A percentile compares a stretch with the other conserved stretches of the same genome.
Conservation (phyloP, 257 asterid species). For the Cordia subcordata region DNA sequence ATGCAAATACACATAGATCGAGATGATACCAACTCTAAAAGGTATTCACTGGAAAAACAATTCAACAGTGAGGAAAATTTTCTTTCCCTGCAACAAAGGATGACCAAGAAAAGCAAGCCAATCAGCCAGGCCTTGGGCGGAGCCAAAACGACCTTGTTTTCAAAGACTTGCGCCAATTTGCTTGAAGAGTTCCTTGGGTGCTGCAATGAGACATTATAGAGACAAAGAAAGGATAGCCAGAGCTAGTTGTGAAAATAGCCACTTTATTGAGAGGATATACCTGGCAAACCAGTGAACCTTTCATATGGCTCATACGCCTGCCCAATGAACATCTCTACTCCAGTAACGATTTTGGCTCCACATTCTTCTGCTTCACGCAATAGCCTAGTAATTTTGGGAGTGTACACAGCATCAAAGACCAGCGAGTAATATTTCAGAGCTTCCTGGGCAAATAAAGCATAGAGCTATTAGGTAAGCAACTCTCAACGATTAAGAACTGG, state of each 20-base stretch:
- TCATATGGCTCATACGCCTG: constrained; percentile 93
- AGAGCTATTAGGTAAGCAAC: background rate
- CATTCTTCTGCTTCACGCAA: constrained; percentile 67
- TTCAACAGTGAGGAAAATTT: too few species aligned
- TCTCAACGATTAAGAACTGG: background rate
- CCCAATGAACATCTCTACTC: constrained; percentile 90
- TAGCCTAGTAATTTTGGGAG: constrained; percentile 81
- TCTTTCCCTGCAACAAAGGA: too few species aligned
- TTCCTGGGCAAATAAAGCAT: constrained; percentile 67
- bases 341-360: constrained; percentile 79
- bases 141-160: background rate
- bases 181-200: constrained; percentile 78
- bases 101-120: too few species aligned
- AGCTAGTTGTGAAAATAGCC: too few species aligned
- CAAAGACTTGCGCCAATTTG: constrained; percentile 43
- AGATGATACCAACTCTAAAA: too few species aligned
- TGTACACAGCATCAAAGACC: constrained; percentile 91
- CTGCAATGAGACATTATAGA: constrained; percentile 32
- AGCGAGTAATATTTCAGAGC: constrained; percentile 60
- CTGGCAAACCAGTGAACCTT: constrained; percentile 87
- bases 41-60: too few species aligned
- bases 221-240: background rate
- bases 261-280: constrained; percentile 23
- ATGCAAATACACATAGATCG: too few species aligned
- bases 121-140: too few species aligned